A percentile compares a stretch with the other conserved stretches of the same genome.
Evolutionary conservation across 176 grass and related monocot species (phyloP).

Genomic region (Oryza punctata): DNA sequence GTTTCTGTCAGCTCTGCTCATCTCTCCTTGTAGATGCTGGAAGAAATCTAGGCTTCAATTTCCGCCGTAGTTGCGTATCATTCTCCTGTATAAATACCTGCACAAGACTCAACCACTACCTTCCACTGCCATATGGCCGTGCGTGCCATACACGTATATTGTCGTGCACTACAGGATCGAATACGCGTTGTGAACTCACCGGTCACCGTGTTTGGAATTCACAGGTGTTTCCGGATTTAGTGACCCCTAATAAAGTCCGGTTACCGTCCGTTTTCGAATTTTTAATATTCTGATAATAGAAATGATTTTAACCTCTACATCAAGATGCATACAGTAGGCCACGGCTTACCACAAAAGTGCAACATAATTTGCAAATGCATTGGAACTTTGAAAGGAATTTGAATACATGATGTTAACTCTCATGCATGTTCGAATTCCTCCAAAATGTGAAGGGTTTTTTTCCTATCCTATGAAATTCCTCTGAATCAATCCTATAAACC

Average conservation of each 20-base stretch:
- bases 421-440: too few species aligned
- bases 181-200: background rate
- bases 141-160: background rate
- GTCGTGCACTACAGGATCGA: background rate
- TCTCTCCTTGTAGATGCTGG: background rate
- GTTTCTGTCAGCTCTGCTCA: background rate
- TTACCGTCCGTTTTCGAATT: background rate
- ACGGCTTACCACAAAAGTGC: too few species aligned
- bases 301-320: background rate
- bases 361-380: background rate
- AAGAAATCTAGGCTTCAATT: background rate
- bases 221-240: background rate
- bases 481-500: too few species aligned
- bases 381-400: too few species aligned
- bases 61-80: background rate
- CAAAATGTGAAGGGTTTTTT: too few species aligned
- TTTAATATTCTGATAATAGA: background rate
- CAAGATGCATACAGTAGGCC: too few species aligned
- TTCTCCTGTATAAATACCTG: background rate
- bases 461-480: too few species aligned
- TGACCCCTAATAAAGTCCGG: background rate
- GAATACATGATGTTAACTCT: too few species aligned
- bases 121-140: background rate
- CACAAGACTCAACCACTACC: background rate
- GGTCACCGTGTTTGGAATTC: background rate